These are phyloP conservation scores for Mycena rebaudengoi DNA, from an alignment of 768 basidiomycete species.

Conservation along the genomic window DNA sequence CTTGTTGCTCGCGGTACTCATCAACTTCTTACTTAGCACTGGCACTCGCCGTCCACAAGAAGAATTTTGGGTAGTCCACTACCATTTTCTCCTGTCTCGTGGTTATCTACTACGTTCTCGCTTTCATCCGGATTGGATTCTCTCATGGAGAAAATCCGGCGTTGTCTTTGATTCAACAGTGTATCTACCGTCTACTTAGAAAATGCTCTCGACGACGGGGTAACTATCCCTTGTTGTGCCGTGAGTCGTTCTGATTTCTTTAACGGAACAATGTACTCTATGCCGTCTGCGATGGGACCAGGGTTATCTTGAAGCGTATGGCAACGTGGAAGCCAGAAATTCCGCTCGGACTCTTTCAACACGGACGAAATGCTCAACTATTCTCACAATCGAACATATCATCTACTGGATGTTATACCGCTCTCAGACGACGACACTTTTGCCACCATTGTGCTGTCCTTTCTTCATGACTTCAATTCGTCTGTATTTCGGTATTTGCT, in stretches of 20 bases:
- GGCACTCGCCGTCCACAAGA: not conserved
- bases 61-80: constrained; percentile 11
- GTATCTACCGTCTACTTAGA: not conserved
- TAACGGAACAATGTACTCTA: not conserved
- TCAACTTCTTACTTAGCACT: too few species aligned
- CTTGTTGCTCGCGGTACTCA: too few species aligned
- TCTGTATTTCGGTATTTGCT: constrained; percentile 17
- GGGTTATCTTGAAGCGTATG: constrained; percentile 16
- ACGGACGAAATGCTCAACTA: constrained; percentile 3
- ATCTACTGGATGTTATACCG: constrained; percentile 19
- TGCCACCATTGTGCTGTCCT: constrained; percentile 24
- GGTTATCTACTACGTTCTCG: constrained; percentile 25
- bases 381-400: constrained; percentile 23
- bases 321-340: constrained; percentile 7
- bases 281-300: constrained; percentile 9
- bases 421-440: constrained; percentile 7
- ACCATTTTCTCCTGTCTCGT: constrained; percentile 19
- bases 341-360: not conserved
- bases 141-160: constrained; percentile 21
- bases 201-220: not conserved
- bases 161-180: not conserved
- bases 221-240: not conserved
- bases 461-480: constrained; percentile 7
- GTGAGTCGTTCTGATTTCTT: not conserved
- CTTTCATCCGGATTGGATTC: constrained; percentile 23